A percentile compares a stretch with the other conserved stretches of the same genome.
These are phyloP conservation scores for Lentithecium fluviatile DNA, from an alignment of 495 filamentous ascomycete genomes.

Conservation along the genomic window DNA sequence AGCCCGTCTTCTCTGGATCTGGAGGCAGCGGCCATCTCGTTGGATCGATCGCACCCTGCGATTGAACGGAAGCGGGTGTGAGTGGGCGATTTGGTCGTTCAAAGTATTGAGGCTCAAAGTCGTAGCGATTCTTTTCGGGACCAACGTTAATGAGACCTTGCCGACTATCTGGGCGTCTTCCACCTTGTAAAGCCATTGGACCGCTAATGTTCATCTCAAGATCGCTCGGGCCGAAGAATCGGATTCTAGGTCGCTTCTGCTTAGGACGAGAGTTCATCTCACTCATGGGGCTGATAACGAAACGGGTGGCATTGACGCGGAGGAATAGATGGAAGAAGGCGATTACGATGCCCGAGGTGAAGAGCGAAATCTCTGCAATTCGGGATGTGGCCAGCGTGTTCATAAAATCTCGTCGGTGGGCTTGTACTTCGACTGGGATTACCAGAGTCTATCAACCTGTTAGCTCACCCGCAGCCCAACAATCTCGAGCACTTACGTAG, in stretches of 20 bases:
- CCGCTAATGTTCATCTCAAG: slow-evolving; percentile 39
- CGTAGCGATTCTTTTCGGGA: slow-evolving; percentile 27
- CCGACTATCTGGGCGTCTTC: slow-evolving; percentile 26
- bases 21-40: slow-evolving; percentile 36
- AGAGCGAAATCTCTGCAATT: slow-evolving; percentile 35
- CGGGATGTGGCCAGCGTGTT: slow-evolving; percentile 29
- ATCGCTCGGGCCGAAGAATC: slow-evolving; percentile 36
- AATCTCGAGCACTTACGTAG: slow-evolving; percentile 25
- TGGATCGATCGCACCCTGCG: slow-evolving; percentile 20
- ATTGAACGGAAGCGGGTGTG: slow-evolving; percentile 23
- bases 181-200: slow-evolving; percentile 28
- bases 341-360: slow-evolving; percentile 31
- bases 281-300: slow-evolving; percentile 34
- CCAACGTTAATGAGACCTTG: slow-evolving; percentile 28
- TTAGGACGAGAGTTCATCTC: slow-evolving; percentile 6
- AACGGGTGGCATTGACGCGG: slow-evolving; percentile 34
- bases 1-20: slow-evolving; percentile 16
- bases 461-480: not conserved
- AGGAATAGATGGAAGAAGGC: slow-evolving; percentile 38
- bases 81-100: slow-evolving; percentile 17
- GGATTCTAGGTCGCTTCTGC: slow-evolving; percentile 28
- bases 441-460: slow-evolving; percentile 27
- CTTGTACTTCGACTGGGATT: slow-evolving; percentile 36
- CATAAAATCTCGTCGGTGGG: slow-evolving; percentile 26
- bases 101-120: slow-evolving; percentile 29